Conservation (phyloP, 768 basidiomycete genomes). For the Leccinum disarticulatum region DNA sequence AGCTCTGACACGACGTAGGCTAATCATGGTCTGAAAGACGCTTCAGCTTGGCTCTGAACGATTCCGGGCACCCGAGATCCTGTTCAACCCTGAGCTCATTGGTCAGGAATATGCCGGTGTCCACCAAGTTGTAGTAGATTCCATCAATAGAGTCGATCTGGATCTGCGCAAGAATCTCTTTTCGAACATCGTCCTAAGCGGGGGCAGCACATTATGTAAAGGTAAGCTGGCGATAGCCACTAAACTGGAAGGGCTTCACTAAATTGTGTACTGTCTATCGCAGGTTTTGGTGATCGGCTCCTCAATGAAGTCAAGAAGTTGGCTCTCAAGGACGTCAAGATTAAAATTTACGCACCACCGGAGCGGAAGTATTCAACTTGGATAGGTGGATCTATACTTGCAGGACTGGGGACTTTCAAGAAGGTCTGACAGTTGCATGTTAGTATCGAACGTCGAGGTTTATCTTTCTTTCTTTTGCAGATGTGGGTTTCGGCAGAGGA, state of each 20-base stretch:
- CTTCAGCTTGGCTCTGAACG: constrained; percentile 88
- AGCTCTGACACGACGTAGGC: constrained; percentile 22
- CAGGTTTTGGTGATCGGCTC: constrained; percentile 94
- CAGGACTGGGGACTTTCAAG: constrained; percentile 95
- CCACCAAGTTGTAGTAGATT: constrained; percentile 98
- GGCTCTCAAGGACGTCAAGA: constrained; percentile 93
- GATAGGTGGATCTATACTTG: constrained; percentile 97
- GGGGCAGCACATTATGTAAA: constrained; percentile 93
- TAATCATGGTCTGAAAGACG: constrained; percentile 13
- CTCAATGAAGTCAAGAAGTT: constrained; percentile 96
- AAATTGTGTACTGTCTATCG: not conserved
- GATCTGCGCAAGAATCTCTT: constrained; percentile 94
- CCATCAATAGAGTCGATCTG: constrained; percentile 93
- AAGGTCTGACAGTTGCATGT: constrained; percentile 54
- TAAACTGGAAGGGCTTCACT: constrained; percentile 20
- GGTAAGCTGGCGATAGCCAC: constrained; percentile 47
- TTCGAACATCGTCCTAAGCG: constrained; percentile 95
- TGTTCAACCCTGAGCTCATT: constrained; percentile 96
- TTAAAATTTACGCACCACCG: constrained; percentile 99
- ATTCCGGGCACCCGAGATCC: constrained; percentile 94
- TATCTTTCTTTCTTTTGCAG: constrained; percentile 39
- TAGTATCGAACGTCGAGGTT: constrained; percentile 1
- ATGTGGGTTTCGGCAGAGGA: constrained; percentile 99
- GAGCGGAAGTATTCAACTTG: constrained; percentile 97
- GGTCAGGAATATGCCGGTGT: constrained; percentile 97